Base-by-base conservation (phyloP, 331 rosid genomes). In the Ulmus americana region DNA sequence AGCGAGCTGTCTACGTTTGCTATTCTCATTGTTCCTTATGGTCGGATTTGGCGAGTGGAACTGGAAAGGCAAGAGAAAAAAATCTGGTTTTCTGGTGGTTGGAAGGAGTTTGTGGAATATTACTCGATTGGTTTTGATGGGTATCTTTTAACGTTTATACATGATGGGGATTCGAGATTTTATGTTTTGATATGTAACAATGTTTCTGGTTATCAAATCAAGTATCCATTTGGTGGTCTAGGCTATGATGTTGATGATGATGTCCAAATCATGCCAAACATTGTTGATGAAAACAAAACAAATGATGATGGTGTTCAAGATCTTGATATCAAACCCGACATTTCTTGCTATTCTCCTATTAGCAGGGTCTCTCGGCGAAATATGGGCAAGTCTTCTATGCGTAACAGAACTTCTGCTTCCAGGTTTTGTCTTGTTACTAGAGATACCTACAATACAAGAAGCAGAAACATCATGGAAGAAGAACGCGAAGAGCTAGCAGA, bases 221-320 rank as follows among this genome's bases (percentile, higher is more conserved):
- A 57, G 20, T 57, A 57, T 40, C 62, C 62, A 57, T 38, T 5
- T 57, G 44, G 13, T 39, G 62, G 45, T 57, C 62, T 45, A 38
- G 7, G 22, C n/a, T 11, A 10, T 28, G 62, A 39, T n/a, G 45
- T 0, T 39, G 45, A 38, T 8, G 10, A 53, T 16, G 8, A 16
- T 16, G 18, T 6, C 35, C 5, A 52, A 14, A 16, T 16, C 56
- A 6, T 14, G 11, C 56, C 38, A 14, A 4, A 22, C 56, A 52
- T 52, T 16, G 0, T 6, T 52, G 56, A 52, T 16, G 58, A 28
- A 43, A 22, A 18, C 47, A 40, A 0, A 9, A 43, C 35, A 22
- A 9, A 38, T 52, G 70, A 66, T 22, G 43, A 42, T 44, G 2
- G 53, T 13, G 8, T 56, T 56, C 43, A 38, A 6, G 39, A 28